Evolutionary conservation across 2,329 filamentous ascomycete species (phyloP).

Genomic region (Coleophoma cylindrospora): DNA sequence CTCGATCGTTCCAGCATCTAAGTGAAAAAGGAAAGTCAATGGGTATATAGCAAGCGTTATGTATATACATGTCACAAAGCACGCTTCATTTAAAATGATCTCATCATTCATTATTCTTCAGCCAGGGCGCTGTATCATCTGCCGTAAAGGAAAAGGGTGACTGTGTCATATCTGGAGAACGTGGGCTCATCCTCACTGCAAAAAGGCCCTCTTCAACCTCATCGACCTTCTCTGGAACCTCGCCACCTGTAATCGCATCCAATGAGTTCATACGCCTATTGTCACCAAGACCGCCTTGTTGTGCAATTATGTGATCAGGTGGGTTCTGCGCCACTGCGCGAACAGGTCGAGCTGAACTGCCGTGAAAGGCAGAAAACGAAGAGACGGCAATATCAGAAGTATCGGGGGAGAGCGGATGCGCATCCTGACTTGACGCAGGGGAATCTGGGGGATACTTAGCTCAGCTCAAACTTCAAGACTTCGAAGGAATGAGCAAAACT

Average conservation of each 20-base stretch:
- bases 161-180: constrained; percentile 79
- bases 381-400: constrained; percentile 59
- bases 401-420: constrained; percentile 52
- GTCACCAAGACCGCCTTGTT: constrained; percentile 12
- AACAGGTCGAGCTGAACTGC: constrained; percentile 33
- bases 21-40: neutral
- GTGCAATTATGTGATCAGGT: constrained; percentile 17
- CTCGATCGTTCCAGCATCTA: neutral
- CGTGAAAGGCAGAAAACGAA: constrained; percentile 55
- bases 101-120: constrained; percentile 9
- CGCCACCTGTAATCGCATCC: constrained; percentile 28
- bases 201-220: constrained; percentile 79
- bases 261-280: constrained; percentile 27
- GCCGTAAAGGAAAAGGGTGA: constrained; percentile 65
- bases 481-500: constrained; percentile 47
- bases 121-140: constrained; percentile 23
- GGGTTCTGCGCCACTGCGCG: constrained; percentile 28
- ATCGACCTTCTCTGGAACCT: constrained; percentile 28
- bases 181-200: constrained; percentile 78
- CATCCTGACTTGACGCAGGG: constrained; percentile 8
- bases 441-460: neutral
- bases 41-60: constrained; percentile 11
- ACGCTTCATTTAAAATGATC: constrained; percentile 1
- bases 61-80: constrained; percentile 3
- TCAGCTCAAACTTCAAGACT: constrained; percentile 2